A percentile compares a stretch with the other conserved stretches of the same genome.
Evolutionary conservation across 805 yeast species (phyloP).

Genomic region (Dipodascopsis tothii): DNA sequence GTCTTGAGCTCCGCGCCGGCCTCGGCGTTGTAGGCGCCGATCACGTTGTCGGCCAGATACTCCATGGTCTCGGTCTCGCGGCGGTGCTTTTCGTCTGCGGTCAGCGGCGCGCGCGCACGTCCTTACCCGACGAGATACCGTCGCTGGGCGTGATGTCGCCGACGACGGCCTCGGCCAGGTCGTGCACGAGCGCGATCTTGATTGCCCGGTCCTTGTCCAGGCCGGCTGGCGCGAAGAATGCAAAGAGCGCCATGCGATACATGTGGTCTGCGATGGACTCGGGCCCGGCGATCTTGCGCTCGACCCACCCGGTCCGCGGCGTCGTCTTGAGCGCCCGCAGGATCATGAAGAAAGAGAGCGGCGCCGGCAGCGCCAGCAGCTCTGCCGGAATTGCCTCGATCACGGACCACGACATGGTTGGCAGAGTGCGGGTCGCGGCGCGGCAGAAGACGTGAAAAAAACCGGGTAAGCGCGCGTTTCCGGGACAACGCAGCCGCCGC

Average conservation of each 20-base stretch:
- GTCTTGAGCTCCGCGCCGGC: conserved; percentile 61
- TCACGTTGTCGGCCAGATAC: conserved; percentile 51
- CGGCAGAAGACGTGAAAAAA: too few relatives aligned
- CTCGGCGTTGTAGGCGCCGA: conserved; percentile 53
- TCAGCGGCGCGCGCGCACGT: not conserved
- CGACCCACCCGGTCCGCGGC: conserved; percentile 91
- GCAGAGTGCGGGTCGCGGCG: too few relatives aligned
- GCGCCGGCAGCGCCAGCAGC: conserved; percentile 18
- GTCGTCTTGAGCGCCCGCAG: conserved; percentile 53
- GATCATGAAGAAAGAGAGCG: conserved; percentile 18
- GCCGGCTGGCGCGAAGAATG: conserved; percentile 52
- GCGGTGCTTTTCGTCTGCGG: conserved; percentile 62
- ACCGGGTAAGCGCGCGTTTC: too few relatives aligned
- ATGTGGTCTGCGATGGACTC: conserved; percentile 65
- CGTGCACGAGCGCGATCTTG: conserved; percentile 83
- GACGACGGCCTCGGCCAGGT: conserved; percentile 86
- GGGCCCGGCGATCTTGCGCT: conserved; percentile 41
- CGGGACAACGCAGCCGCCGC: too few relatives aligned
- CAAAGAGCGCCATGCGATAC: conserved; percentile 84
- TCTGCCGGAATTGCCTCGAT: conserved; percentile 46
- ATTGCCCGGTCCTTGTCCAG: conserved; percentile 46
- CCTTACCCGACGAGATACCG: conserved; percentile 47
- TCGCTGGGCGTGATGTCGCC: conserved; percentile 91
- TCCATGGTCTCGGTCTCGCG: conserved; percentile 69
- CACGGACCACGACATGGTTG: conserved; percentile 45